Conservation (phyloP, 495 filamentous ascomycete genomes). For the Lasiosphaeris hirsuta region DNA sequence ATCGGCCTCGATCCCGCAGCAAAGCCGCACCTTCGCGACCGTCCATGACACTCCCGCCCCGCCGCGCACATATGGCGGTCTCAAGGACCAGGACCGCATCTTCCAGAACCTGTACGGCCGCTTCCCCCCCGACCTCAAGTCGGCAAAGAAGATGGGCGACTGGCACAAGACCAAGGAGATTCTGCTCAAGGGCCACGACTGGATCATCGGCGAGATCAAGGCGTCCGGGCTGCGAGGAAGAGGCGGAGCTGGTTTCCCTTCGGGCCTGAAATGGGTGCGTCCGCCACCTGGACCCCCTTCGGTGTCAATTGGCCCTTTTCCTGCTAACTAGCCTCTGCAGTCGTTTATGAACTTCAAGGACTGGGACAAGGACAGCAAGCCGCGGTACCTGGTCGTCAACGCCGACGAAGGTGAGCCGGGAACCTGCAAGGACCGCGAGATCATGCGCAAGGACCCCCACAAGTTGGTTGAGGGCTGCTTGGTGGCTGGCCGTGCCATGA, state of each 20-base stretch:
- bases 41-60: constrained; percentile 79
- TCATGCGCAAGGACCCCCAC: constrained; percentile 99
- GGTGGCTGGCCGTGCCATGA: constrained; percentile 95
- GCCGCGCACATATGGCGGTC: constrained; percentile 75
- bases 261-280: constrained; percentile 96
- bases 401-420: constrained; percentile 98
- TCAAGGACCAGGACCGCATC: constrained; percentile 94
- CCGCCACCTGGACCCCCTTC: neutral
- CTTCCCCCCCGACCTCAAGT: constrained; percentile 84
- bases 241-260: constrained; percentile 96
- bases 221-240: constrained; percentile 90
- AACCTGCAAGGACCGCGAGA: constrained; percentile 99
- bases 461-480: constrained; percentile 97
- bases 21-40: constrained; percentile 63
- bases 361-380: constrained; percentile 97
- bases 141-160: constrained; percentile 96
- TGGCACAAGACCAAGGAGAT: constrained; percentile 99
- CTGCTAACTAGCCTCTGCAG: constrained; percentile 45
- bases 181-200: constrained; percentile 91
- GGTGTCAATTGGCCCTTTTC: constrained; percentile 1
- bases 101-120: constrained; percentile 97
- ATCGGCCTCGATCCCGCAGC: constrained; percentile 11
- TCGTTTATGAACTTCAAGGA: constrained; percentile 99
- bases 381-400: constrained; percentile 95
- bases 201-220: constrained; percentile 97